Evolutionary conservation across 306 rosid species (phyloP).

Genomic region (Alnus rubra): DNA sequence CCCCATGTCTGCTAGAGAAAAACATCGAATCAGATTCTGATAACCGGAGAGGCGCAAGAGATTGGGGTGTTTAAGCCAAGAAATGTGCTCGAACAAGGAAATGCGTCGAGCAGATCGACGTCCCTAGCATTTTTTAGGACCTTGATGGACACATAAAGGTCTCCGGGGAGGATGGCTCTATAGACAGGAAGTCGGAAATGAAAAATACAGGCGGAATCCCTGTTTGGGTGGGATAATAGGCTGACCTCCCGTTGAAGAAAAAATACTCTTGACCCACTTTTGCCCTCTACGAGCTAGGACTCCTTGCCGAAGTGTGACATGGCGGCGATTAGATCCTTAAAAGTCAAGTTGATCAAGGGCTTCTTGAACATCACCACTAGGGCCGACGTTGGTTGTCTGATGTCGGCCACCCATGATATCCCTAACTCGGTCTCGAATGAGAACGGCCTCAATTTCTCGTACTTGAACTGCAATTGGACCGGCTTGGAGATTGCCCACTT

Average conservation of each 20-base stretch:
- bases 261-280: constrained; percentile 49
- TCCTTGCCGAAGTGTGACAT: constrained; percentile 95
- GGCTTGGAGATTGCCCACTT: constrained; percentile 95
- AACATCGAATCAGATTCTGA: too few species aligned
- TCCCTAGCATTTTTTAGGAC: constrained; percentile 73
- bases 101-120: constrained; percentile 63
- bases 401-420: constrained; percentile 83
- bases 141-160: constrained; percentile 91
- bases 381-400: constrained; percentile 78
- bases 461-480: constrained; percentile 46
- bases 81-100: constrained; percentile 50
- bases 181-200: constrained; percentile 51
- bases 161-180: constrained; percentile 79
- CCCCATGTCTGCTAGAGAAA: too few species aligned
- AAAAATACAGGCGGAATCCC: too few species aligned
- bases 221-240: too few species aligned
- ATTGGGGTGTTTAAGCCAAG: constrained; percentile 76
- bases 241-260: too few species aligned
- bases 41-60: constrained; percentile 84
- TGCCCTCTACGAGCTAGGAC: constrained; percentile 77
- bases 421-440: constrained; percentile 90
- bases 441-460: constrained; percentile 90
- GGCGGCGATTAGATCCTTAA: constrained; percentile 83
- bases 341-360: constrained; percentile 78
- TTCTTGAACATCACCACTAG: constrained; percentile 91